phyloP scores from a whole-genome alignment of 2,329 filamentous ascomycete genomes.

The Colletotrichum viniferum region DNA sequence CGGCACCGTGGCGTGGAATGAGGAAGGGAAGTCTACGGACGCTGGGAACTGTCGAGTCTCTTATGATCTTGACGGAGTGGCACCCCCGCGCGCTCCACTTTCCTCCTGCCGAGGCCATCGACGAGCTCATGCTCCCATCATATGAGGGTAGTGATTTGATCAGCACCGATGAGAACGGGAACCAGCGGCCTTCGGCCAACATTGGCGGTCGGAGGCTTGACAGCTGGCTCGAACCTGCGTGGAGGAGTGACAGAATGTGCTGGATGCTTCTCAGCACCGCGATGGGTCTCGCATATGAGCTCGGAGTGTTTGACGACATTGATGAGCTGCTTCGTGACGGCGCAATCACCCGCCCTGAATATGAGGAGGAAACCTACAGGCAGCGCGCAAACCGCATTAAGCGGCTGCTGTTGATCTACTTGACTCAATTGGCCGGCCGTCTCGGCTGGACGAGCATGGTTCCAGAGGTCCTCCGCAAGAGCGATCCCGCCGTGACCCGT shows the following conservation, averaged over 20 bases:
- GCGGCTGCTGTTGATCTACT: slow-evolving; percentile 85
- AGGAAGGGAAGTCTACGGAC: slow-evolving; percentile 82
- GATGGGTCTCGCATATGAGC: slow-evolving; percentile 87
- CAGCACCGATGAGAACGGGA: slow-evolving; percentile 47
- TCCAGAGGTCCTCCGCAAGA: slow-evolving; percentile 67
- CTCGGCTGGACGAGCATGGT: slow-evolving; percentile 95
- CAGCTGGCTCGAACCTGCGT: slow-evolving; percentile 95
- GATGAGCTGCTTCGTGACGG: slow-evolving; percentile 69
- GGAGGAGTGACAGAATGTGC: slow-evolving; percentile 93
- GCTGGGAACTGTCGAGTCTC: slow-evolving; percentile 89
- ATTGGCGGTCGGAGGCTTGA: slow-evolving; percentile 86
- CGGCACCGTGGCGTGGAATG: slow-evolving; percentile 72
- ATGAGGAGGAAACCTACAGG: slow-evolving; percentile 78
- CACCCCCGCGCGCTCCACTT: slow-evolving; percentile 95
- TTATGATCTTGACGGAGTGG: slow-evolving; percentile 96
- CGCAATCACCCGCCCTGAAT: slow-evolving; percentile 65
- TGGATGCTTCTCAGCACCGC: slow-evolving; percentile 97
- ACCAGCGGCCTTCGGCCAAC: slow-evolving; percentile 52
- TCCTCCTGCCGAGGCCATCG: slow-evolving; percentile 77
- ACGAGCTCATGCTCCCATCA: slow-evolving; percentile 69
- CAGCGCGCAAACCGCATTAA: slow-evolving; percentile 82
- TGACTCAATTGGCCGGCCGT: slow-evolving; percentile 90
- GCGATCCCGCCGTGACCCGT: slow-evolving; percentile 59
- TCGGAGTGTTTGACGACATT: slow-evolving; percentile 93
- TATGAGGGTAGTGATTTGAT: slow-evolving; percentile 53